These are phyloP conservation scores for Galerina marginata DNA, from an alignment of 768 basidiomycete genomes.

Conservation along the genomic window DNA sequence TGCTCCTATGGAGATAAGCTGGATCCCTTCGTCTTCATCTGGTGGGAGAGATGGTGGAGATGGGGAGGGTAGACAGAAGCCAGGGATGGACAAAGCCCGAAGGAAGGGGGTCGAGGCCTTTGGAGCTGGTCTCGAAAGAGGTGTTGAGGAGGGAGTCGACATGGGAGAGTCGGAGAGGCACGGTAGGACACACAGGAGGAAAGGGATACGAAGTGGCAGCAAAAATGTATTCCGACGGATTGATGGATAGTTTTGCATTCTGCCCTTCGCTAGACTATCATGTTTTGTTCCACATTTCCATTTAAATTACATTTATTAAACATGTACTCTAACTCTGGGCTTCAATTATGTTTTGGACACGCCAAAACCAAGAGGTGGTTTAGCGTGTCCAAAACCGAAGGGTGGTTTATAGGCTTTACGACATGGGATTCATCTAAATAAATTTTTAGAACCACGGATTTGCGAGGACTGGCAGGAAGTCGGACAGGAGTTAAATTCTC, in stretches of 20 bases:
- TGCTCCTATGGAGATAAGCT: slow-evolving; percentile 84
- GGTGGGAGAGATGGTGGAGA: slow-evolving; percentile 40
- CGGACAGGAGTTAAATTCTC: slow-evolving; percentile 3
- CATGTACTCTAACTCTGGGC: background rate
- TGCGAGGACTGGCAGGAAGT: slow-evolving; percentile 2
- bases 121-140: slow-evolving; percentile 90
- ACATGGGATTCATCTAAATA: background rate
- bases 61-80: slow-evolving; percentile 28
- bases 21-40: slow-evolving; percentile 64
- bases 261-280: background rate
- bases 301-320: background rate
- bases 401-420: background rate
- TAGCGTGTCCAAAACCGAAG: background rate
- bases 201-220: slow-evolving; percentile 86
- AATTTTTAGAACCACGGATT: background rate
- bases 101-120: slow-evolving; percentile 78
- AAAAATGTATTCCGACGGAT: slow-evolving; percentile 76
- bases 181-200: slow-evolving; percentile 81
- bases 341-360: background rate
- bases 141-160: slow-evolving; percentile 56
- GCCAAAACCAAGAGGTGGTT: background rate
- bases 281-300: background rate
- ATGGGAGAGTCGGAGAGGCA: slow-evolving; percentile 70
- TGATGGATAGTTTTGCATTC: background rate
- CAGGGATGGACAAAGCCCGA: slow-evolving; percentile 38